Evolutionary conservation across 1,284 basidiomycete species (phyloP).

Genomic region (Pseudozyma hubeiensis): DNA sequence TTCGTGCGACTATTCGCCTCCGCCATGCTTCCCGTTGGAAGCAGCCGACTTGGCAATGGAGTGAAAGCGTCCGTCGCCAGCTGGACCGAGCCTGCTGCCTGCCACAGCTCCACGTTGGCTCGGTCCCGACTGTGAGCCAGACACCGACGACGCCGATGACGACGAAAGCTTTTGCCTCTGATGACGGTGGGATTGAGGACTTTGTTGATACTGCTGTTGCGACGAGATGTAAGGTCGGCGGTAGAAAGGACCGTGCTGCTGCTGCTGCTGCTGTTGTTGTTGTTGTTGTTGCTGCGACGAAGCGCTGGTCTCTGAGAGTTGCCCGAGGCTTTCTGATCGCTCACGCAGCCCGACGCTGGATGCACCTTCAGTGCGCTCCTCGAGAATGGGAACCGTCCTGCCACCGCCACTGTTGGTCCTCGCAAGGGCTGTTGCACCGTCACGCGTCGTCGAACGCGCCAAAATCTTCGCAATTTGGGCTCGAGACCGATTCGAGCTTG

Average conservation of each 20-base stretch:
- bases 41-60: constrained; percentile 19
- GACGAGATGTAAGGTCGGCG: constrained; percentile 8
- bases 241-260: constrained; percentile 4
- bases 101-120: background rate
- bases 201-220: constrained; percentile 13
- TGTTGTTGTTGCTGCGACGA: constrained; percentile 11
- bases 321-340: constrained; percentile 28
- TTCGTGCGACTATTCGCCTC: constrained; percentile 7
- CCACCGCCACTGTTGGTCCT: constrained; percentile 12
- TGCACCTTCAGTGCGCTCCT: constrained; percentile 7
- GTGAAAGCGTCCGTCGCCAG: constrained; percentile 9
- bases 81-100: background rate
- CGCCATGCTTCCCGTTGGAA: constrained; percentile 18
- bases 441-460: constrained; percentile 41
- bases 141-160: constrained; percentile 23
- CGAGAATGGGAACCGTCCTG: constrained; percentile 2
- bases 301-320: constrained; percentile 26
- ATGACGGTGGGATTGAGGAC: constrained; percentile 10
- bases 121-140: constrained; percentile 7
- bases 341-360: constrained; percentile 6
- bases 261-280: background rate
- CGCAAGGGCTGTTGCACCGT: constrained; percentile 10
- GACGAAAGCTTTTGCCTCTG: constrained; percentile 26
- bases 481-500: constrained; percentile 21
- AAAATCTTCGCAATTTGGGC: constrained; percentile 61